Evolutionary conservation across 2,329 filamentous ascomycete genomes (phyloP).

Genomic region (Macrophomina pseudophaseolina): DNA sequence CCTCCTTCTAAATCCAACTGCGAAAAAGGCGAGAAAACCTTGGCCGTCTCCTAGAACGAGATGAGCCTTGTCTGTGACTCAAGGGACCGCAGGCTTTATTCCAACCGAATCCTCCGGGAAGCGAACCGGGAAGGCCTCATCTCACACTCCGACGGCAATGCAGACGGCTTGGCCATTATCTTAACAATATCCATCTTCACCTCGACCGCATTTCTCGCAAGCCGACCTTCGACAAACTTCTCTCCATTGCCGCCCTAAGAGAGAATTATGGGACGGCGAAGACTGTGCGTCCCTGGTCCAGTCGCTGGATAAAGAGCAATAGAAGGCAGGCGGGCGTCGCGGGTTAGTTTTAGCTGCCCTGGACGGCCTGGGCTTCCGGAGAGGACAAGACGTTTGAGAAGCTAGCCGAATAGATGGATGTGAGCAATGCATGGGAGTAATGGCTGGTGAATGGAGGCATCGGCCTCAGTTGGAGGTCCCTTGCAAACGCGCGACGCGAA

Average conservation of each 20-base stretch:
- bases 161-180: constrained; percentile 12
- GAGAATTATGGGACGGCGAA: constrained; percentile 25
- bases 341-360: constrained; percentile 1
- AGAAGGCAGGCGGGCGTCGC: neutral
- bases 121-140: neutral
- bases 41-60: neutral
- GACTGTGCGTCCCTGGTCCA: constrained; percentile 4
- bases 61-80: neutral
- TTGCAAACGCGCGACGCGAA: too few species aligned
- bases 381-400: neutral
- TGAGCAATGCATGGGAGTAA: neutral
- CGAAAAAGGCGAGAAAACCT: neutral
- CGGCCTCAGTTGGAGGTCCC: too few species aligned
- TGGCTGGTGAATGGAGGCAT: too few species aligned
- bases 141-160: constrained; percentile 20
- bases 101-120: neutral
- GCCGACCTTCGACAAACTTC: neutral
- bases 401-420: neutral
- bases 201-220: constrained; percentile 7
- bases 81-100: constrained; percentile 1
- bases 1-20: neutral
- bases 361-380: constrained; percentile 10
- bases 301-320: neutral
- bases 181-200: constrained; percentile 25
- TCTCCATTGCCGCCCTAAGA: constrained; percentile 10